Percentiles rank a stretch among this genome's conserved stretches.
Conservation (phyloP, 108 stramenopile species). For the Cyclotella choctawhatcheeana region DNA sequence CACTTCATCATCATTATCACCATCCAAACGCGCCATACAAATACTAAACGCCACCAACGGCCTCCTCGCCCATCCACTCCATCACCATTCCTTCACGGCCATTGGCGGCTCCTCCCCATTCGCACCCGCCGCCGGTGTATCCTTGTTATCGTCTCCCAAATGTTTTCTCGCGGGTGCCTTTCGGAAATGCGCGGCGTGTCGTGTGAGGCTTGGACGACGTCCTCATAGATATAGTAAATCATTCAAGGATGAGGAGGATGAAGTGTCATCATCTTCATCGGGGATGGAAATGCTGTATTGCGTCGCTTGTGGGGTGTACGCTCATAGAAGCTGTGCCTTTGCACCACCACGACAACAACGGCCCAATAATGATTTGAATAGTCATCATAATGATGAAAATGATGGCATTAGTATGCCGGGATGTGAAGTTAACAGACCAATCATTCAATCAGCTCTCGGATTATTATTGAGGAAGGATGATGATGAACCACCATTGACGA, state of each 20-base stretch:
- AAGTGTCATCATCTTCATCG: too few relatives aligned
- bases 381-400: too few relatives aligned
- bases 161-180: slow-evolving; percentile 57
- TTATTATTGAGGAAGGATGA: too few relatives aligned
- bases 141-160: slow-evolving; percentile 28
- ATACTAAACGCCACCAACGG: slow-evolving; percentile 45
- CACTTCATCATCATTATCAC: not conserved
- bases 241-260: slow-evolving; percentile 46
- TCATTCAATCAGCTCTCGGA: slow-evolving; percentile 23
- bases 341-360: too few relatives aligned
- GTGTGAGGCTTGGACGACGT: too few relatives aligned
- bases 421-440: slow-evolving; percentile 33
- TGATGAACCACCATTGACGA: too few relatives aligned
- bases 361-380: too few relatives aligned
- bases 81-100: slow-evolving; percentile 73
- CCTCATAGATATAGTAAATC: too few relatives aligned
- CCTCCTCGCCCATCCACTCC: slow-evolving; percentile 56
- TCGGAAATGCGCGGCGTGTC: slow-evolving; percentile 64
- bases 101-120: slow-evolving; percentile 15
- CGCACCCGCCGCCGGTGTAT: slow-evolving; percentile 19
- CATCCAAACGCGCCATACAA: slow-evolving; percentile 31
- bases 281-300: slow-evolving; percentile 59
- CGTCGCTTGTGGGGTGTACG: slow-evolving; percentile 69
- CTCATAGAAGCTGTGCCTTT: slow-evolving; percentile 79
- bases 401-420: not conserved